These are phyloP conservation scores for Plasmodium fragile DNA, from an alignment of 169 alveolate species.

Conservation along the genomic window DNA sequence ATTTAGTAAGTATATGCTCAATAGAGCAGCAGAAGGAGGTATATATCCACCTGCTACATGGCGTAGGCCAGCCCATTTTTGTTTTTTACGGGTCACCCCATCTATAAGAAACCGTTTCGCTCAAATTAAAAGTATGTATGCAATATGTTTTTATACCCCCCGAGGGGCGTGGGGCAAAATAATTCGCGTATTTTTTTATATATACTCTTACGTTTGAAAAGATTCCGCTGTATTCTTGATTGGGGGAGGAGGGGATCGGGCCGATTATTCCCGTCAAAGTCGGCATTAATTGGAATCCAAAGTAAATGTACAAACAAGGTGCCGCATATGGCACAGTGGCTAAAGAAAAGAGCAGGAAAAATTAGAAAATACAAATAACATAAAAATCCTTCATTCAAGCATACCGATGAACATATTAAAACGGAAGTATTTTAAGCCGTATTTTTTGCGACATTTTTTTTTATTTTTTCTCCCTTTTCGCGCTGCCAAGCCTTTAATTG, in stretches of 20 bases:
- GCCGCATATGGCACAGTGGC: background rate
- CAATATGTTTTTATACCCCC: background rate
- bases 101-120: background rate
- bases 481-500: background rate
- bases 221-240: too few relatives aligned
- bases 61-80: background rate
- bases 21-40: background rate
- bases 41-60: background rate
- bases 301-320: background rate
- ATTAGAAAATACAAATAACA: too few relatives aligned
- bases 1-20: background rate
- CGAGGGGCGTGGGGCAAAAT: background rate
- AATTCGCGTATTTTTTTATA: background rate
- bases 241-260: background rate
- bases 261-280: background rate
- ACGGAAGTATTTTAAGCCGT: background rate
- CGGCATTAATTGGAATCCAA: background rate
- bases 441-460: background rate
- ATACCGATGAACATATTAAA: background rate
- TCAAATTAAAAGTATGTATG: background rate
- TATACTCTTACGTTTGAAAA: background rate
- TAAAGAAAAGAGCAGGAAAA: background rate
- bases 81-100: background rate
- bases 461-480: too few relatives aligned
- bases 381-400: too few relatives aligned